These are phyloP conservation scores for Isoetes taiwanensis DNA, from an alignment of 75 land plant genomes.

Conservation along the genomic window DNA sequence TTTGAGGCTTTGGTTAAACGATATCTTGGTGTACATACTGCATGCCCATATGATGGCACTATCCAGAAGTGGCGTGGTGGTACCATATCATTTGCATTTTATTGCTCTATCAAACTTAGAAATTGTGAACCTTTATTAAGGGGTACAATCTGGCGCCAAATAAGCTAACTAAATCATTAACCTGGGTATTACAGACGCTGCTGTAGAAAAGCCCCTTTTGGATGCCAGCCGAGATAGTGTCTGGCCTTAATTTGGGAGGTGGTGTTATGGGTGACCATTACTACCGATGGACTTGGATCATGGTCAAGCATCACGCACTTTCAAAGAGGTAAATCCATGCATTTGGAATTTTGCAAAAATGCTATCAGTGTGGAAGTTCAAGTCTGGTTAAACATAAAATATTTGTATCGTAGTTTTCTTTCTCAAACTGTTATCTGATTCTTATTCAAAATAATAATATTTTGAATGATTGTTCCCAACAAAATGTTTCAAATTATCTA, in stretches of 20 bases:
- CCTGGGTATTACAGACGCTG: constrained; percentile 10
- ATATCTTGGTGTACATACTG: constrained; percentile 26
- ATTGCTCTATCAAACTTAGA: too few species aligned
- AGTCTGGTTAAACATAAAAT: too few species aligned
- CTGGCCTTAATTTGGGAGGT: constrained; percentile 16
- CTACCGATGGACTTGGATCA: constrained; percentile 28
- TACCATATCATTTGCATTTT: too few species aligned
- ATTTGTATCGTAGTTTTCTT: too few species aligned
- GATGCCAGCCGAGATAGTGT: constrained; percentile 15
- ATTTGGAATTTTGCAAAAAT: constrained; percentile 26
- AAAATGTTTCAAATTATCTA: too few species aligned
- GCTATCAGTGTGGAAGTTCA: constrained; percentile 27
- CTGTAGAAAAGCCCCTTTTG: constrained; percentile 10
- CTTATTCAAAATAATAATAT: too few species aligned
- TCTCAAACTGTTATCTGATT: too few species aligned
- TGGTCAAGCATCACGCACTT: constrained; percentile 38
- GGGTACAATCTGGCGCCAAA: too few species aligned
- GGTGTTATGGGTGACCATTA: constrained; percentile 19
- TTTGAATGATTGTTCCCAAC: too few species aligned
- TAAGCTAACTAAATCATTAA: too few species aligned
- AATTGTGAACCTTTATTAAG: too few species aligned
- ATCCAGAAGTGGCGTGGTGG: constrained; percentile 8
- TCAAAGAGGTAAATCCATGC: constrained; percentile 10
- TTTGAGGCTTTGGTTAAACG: constrained; percentile 21
- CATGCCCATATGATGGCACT: constrained; percentile 13